Evolutionary conservation across 257 asterid species (phyloP), one percentile per base, ranked within the genome.

Genomic region (Echium plantagineum): DNA sequence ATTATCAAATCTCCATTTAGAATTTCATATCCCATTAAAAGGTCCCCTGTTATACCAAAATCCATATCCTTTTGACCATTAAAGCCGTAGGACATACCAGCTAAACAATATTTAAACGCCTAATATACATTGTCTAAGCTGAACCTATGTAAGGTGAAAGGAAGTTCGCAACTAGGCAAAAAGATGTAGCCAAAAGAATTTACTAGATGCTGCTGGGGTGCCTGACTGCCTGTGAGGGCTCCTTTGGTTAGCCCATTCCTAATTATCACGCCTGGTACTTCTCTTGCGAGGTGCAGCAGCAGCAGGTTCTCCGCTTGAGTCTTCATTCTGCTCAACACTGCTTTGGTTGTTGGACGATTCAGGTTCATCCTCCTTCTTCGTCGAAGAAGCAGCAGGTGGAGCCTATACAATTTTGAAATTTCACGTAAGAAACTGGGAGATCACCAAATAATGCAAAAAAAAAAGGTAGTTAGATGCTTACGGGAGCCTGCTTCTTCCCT

Each of bases 401-500:
- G 85, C 82, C 95, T 87, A 75, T 28, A 55, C 20, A 47, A 24
- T 24, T 21, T 26, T 16, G 38, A n/a, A n/a, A 53, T n/a, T 16
- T 15, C n/a, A 52, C 4, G 7, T 52, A 20, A 3, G 13, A 21
- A 16, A 6, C 0, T 17, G 16, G 63, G 58, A 10, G 19, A 15
- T 64, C 21, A 30, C 18, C 10, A 9, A 22, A n/a, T 35, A 35
- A 35, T 35, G 47, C 21, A 62, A 52, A 22, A 12, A 61, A 21
- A 28, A 19, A 1, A 59, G 26, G 0, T 7, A 26, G 68, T 21
- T 22, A 71, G 57, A 64, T 21, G 22, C 87, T 73, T 49, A 84
- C 95, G 21, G 84, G 80, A 22, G 73, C 85, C 58, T 81, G 78
- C 81, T 84, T 88, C 86, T 93, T 93, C 62, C 95, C 89, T 15